These are phyloP conservation scores for Phaeotremella fagi DNA, from an alignment of 768 basidiomycete species.

Conservation along the genomic window DNA sequence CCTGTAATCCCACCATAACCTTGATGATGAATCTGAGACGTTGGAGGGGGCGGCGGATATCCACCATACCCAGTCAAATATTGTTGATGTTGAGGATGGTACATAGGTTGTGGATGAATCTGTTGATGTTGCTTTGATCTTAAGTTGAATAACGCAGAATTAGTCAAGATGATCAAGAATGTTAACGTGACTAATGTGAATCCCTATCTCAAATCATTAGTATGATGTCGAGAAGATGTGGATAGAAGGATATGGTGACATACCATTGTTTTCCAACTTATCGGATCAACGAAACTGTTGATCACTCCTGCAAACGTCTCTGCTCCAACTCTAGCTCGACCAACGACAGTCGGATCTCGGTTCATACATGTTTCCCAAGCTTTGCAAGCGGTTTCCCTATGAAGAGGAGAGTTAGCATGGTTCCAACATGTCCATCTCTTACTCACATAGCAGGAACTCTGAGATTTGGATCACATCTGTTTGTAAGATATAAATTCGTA, in stretches of 20 bases:
- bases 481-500: conserved; percentile 70
- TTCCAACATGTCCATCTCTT: neutral
- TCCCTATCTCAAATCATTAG: conserved; percentile 22
- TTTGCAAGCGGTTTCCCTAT: conserved; percentile 66
- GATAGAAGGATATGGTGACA: conserved; percentile 39
- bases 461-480: conserved; percentile 65
- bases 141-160: conserved; percentile 46
- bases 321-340: conserved; percentile 82
- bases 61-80: neutral
- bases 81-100: neutral
- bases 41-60: neutral
- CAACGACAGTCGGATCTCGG: conserved; percentile 82
- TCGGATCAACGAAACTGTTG: conserved; percentile 93
- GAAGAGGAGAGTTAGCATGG: neutral
- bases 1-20: no score
- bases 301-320: conserved; percentile 94
- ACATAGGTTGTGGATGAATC: conserved; percentile 1
- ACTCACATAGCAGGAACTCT: conserved; percentile 75
- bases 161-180: conserved; percentile 45
- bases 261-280: conserved; percentile 95
- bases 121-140: conserved; percentile 17
- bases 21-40: neutral
- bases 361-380: conserved; percentile 94
- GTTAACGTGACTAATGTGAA: conserved; percentile 47
- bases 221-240: neutral